A percentile compares a stretch with the other conserved stretches of the same genome.
Evolutionary conservation across 73 alveolate species (phyloP).

Genomic region (Paramecium pentaurelia): DNA sequence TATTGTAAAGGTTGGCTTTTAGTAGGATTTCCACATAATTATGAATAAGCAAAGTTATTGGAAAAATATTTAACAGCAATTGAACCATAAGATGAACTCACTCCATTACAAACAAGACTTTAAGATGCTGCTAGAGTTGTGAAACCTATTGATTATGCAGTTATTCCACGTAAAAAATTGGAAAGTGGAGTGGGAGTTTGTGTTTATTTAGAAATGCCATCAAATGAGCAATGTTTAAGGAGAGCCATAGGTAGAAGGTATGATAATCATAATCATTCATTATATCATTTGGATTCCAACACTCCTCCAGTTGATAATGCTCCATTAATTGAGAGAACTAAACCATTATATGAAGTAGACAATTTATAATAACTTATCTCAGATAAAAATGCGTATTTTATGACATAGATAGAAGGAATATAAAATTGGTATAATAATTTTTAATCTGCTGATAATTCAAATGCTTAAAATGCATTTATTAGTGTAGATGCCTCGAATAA

Average conservation of each 20-base stretch:
- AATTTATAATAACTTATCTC: conserved; percentile 80
- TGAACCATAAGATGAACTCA: conserved; percentile 77
- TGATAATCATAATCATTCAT: conserved; percentile 74
- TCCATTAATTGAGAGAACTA: conserved; percentile 91
- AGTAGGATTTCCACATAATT: conserved; percentile 91
- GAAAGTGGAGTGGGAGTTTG: conserved; percentile 87
- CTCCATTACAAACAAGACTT: conserved; percentile 59
- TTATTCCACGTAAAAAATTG: conserved; percentile 69
- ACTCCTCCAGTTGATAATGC: conserved; percentile 91
- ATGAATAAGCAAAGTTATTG: conserved; percentile 83
- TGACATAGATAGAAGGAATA: conserved; percentile 76
- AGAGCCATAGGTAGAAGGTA: conserved; percentile 94
- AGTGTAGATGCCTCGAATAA: conserved; percentile 57
- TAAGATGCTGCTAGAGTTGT: conserved; percentile 73
- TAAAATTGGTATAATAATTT: conserved; percentile 87
- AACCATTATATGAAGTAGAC: conserved; percentile 80
- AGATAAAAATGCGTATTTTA: conserved; percentile 89
- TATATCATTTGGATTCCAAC: conserved; percentile 91
- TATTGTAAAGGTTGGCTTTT: conserved; percentile 83
- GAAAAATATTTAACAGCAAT: conserved; percentile 88
- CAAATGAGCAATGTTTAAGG: conserved; percentile 80
- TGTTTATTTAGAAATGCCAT: conserved; percentile 76
- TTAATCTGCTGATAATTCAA: conserved; percentile 75
- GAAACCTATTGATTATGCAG: conserved; percentile 72
- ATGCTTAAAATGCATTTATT: conserved; percentile 5